Base-by-base conservation (phyloP, 345 rosid genomes). In the Rhizophora apiculata region DNA sequence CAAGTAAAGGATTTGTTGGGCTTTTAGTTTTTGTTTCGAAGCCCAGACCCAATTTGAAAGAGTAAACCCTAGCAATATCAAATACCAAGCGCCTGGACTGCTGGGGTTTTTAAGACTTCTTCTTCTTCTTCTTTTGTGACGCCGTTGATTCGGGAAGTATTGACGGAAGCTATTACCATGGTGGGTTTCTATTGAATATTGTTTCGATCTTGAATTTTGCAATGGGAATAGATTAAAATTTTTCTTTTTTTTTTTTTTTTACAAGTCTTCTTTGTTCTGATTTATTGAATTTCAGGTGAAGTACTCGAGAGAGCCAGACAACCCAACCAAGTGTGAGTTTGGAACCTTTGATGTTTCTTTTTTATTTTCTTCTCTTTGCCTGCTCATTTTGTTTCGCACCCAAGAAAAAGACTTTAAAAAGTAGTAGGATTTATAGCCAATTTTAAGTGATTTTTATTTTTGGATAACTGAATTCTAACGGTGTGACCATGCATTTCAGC, bases 231-330 rank as follows among this genome's bases (percentile, higher is more conserved):
- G 5, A 11, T 22, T 13, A 18, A 15, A 31, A 4, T 30, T 29
- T 19, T 60, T 15, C n/a, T 18, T 31, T 20, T 64, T 43, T 60
- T 37, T 9, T 32, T 59, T 51, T 9, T 21, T 54, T 65, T 18
- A 16, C 20, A 10, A 37, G 54, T 70, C 10, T 58, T 51, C 58
- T 56, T 46, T 30, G 22, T 65, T 69, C n/a, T 56, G 31, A 58
- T 69, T 72, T 72, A 57, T 62, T 65, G n/a, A 15, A 15, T 37
- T 59, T 74, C 78, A 87, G 91, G 89, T 86, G 82, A 88, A 88
- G 85, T 90, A 90, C 64, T 86, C 90, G 18, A 83, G 84, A 73
- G 93, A 90, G 68, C 90, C 93, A 7, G 88, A 84, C 58, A 88
- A 90, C 72, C 80, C 80, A n/a, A 90, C 91, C 83, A 90, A 88